Base-by-base conservation (phyloP, 495 filamentous ascomycete genomes). In the Penicillium canariense region DNA sequence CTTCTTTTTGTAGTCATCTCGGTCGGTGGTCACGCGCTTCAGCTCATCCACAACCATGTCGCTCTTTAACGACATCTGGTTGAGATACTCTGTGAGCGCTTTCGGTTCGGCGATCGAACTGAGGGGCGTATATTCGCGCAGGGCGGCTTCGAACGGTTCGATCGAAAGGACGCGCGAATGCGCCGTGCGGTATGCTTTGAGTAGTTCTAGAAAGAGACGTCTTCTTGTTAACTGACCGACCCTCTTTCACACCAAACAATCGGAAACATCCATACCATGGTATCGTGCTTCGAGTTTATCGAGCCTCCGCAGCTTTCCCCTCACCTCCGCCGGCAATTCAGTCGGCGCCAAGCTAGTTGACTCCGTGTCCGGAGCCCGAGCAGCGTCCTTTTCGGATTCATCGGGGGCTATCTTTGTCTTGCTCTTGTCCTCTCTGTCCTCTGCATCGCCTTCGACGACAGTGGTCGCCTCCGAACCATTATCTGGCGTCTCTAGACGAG, bases 31-130 rank as follows among this genome's bases (percentile, higher is more conserved):
- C 0, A 96, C 84, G 0, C 91, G 82, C 72, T 91, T 96, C n/a
- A 96, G 75, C 67, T 98, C 94, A 15, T 96, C 88, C 79, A 91
- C 81, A 2, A 94, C 83, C 85, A 98, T 90, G 58, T 96, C 91
- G 9, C 85, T 84, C 57, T 92, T 92, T 23, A 91, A 71, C 48
- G 86, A 89, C 34, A 96, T 73, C 68, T 96, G 90, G 58, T 87
- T 94, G n/a, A 98, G 79, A 66, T 97, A 98, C 71, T 97, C 94
- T 3, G 93, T 84, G 27, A 98, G 73, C 1, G 90, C 87, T 56
- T 84, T 83, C 0, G 91, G 89, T 54, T 98, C 95, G 48, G 77
- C 81, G 52, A 97, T 96, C 3, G 89, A 89, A 14, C 90, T 87
- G 18, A 97, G 72, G 0, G 94, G 93, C 0, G 95, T 97, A 54